Evolutionary conservation across 176 grass and related monocot species (phyloP).

Genomic region (Saccharum spontaneum): DNA sequence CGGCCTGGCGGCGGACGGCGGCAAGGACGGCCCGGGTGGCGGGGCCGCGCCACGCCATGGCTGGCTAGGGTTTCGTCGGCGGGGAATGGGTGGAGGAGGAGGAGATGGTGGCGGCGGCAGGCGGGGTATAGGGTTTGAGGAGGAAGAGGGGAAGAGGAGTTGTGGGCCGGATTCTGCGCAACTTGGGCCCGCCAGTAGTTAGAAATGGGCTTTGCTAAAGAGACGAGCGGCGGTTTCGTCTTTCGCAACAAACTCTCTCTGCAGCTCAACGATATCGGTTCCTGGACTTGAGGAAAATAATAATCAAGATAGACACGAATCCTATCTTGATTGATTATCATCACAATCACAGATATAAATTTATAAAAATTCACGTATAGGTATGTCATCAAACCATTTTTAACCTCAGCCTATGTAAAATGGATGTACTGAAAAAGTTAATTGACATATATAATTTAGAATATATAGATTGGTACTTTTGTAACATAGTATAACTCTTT

Average conservation of each 20-base stretch:
- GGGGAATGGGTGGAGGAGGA: neutral
- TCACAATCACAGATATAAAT: neutral
- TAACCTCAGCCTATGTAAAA: neutral
- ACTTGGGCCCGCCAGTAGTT: neutral
- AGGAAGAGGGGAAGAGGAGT: neutral
- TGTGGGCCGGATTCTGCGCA: neutral
- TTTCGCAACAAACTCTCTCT: neutral
- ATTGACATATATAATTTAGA: too few species aligned
- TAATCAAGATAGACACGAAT: neutral
- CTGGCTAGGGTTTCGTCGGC: slow-evolving; percentile 37
- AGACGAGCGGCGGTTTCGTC: neutral
- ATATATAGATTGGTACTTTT: neutral
- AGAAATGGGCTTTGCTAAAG: neutral
- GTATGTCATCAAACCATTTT: neutral
- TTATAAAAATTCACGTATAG: too few species aligned
- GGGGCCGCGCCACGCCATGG: slow-evolving; percentile 84
- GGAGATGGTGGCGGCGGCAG: neutral
- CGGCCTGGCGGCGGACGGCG: slow-evolving; percentile 41
- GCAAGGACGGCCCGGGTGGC: slow-evolving; percentile 66
- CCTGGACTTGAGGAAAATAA: neutral
- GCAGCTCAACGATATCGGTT: neutral
- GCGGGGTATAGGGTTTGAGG: slow-evolving; percentile 1
- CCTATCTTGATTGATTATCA: neutral
- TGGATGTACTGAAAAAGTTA: too few species aligned
- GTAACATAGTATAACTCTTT: neutral